Evolutionary conservation across 2,329 filamentous ascomycete species (phyloP).

Genomic region (Ceratocystis diversiconidia): DNA sequence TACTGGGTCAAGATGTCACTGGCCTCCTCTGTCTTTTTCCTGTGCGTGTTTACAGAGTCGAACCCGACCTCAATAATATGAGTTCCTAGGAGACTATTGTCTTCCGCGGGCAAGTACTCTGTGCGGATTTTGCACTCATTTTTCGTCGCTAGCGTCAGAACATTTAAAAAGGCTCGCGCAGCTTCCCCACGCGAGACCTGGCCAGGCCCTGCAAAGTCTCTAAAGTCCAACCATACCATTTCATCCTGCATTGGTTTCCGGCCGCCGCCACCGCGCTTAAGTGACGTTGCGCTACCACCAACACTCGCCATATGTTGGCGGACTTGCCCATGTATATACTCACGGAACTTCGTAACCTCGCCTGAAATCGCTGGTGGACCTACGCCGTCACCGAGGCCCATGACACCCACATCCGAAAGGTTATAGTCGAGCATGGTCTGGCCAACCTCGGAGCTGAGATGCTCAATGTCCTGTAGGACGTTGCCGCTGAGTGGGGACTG

Average conservation of each 20-base stretch:
- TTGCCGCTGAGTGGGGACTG: constrained; percentile 18
- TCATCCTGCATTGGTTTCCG: not conserved
- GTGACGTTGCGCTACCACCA: constrained; percentile 1
- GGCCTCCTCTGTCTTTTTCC: not conserved
- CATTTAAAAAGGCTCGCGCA: constrained; percentile 62
- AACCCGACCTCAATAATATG: constrained; percentile 16
- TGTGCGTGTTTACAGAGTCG: not conserved
- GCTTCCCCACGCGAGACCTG: constrained; percentile 45
- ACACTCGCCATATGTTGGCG: not conserved
- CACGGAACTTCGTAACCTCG: not conserved
- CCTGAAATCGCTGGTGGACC: not conserved
- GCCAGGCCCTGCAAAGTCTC: constrained; percentile 48
- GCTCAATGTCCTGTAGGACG: constrained; percentile 14
- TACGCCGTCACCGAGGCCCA: not conserved
- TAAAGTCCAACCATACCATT: constrained; percentile 46
- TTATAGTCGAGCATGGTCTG: constrained; percentile 5
- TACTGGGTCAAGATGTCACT: not conserved
- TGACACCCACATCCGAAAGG: not conserved
- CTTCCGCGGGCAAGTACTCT: constrained; percentile 23
- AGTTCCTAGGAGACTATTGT: constrained; percentile 9
- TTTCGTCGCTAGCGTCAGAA: constrained; percentile 56
- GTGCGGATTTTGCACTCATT: constrained; percentile 41
- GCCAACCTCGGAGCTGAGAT: constrained; percentile 10
- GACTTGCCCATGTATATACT: constrained; percentile 3
- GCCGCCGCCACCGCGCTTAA: not conserved